Evolutionary conservation across 2,329 filamentous ascomycete genomes (phyloP).

Genomic region (Pyricularia pennisetigena): DNA sequence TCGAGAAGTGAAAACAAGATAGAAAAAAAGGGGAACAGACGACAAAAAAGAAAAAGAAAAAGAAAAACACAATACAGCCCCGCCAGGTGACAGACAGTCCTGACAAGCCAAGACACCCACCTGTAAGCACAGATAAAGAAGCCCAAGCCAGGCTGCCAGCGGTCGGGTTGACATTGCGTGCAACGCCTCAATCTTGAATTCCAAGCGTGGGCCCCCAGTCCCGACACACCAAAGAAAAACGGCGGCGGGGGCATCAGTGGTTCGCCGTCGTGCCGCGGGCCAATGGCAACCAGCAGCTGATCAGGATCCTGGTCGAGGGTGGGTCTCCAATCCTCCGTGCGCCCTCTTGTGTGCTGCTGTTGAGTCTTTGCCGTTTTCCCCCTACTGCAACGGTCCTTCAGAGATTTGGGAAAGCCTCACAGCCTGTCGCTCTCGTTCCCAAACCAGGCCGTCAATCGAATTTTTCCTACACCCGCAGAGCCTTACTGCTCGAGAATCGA

Average conservation of each 20-base stretch:
- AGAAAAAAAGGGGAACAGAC: not conserved
- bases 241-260: slow-evolving; percentile 1
- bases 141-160: not conserved
- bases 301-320: not conserved
- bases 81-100: not conserved
- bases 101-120: not conserved
- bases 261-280: slow-evolving; percentile 1
- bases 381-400: not conserved
- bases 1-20: not conserved
- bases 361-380: not conserved
- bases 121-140: not conserved
- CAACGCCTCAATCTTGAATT: not conserved
- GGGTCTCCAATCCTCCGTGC: slow-evolving; percentile 2
- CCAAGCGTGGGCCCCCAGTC: not conserved
- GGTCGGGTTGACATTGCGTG: not conserved
- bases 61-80: not conserved
- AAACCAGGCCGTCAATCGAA: not conserved
- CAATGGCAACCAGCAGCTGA: not conserved
- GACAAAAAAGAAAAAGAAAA: not conserved
- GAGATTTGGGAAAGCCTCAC: not conserved
- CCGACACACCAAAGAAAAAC: slow-evolving; percentile 3
- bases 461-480: not conserved
- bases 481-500: not conserved
- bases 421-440: not conserved
- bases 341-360: not conserved